phyloP scores from a whole-genome alignment of 768 basidiomycete species.

The Podaxis carcinomalis region DNA sequence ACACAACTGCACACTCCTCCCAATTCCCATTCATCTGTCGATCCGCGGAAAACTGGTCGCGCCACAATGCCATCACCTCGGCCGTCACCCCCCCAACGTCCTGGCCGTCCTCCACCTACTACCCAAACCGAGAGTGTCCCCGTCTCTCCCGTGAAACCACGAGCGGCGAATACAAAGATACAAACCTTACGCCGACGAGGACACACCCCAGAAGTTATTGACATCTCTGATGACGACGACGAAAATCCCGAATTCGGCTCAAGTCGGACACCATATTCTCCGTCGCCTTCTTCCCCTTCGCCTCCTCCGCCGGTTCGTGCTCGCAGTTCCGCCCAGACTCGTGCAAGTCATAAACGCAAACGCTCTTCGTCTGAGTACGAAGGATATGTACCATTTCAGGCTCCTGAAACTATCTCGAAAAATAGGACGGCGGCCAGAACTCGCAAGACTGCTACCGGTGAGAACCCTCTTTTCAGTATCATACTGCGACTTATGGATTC shows the following conservation, averaged over 20 bases:
- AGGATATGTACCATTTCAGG: neutral
- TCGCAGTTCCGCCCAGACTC: neutral
- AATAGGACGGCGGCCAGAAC: neutral
- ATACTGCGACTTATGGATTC: neutral
- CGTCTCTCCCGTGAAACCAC: neutral
- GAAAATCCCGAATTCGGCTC: neutral
- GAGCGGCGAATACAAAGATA: neutral
- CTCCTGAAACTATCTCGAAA: neutral
- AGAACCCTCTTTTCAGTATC: neutral
- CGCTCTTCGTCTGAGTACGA: constrained; percentile 2
- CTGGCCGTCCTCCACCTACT: neutral
- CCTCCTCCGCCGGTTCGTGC: neutral
- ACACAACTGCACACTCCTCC: constrained; percentile 39
- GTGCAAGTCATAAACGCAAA: neutral
- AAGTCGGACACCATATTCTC: neutral
- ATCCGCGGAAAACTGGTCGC: neutral
- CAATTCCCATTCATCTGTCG: constrained; percentile 20
- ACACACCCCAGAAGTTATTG: constrained; percentile 5
- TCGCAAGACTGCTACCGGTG: neutral
- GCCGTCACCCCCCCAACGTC: neutral
- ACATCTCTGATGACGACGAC: neutral
- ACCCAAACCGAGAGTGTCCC: neutral
- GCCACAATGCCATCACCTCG: neutral
- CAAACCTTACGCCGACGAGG: neutral
- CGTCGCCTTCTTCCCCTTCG: neutral